Base-by-base conservation (phyloP, 2,329 filamentous ascomycete species). In the Fusarium sp. region DNA sequence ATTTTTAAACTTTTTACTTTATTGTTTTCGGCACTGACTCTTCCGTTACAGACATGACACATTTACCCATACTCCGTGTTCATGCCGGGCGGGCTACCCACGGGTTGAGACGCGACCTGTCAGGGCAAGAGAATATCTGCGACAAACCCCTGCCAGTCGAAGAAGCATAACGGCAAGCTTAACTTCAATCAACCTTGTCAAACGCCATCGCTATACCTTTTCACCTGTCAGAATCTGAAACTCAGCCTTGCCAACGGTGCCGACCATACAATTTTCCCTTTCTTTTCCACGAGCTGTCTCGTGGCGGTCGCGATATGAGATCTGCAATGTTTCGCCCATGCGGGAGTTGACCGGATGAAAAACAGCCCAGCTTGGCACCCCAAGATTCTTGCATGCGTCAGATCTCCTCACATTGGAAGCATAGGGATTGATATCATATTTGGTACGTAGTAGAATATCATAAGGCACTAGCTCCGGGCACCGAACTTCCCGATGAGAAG, bases 81-180 rank as follows among this genome's bases (percentile, higher is more conserved):
- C 43, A 63, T 63, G 60, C 60, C 51, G 46, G 51, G n/a, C 14
- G 34, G 7, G 30, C 36, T 20, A 63, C 63, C 20, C 17, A 20
- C 36, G 24, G 17, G 17, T 20, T 58, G 60, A 57, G 44, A 63
- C 60, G 30, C 36, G 17, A 46, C 30, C 32, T n/a, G 45, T 63
- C 59, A 24, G 20, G 34, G 17, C 23, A 38, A 30, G 12, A n/a
- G 28, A 47, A 46, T 46, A 19, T 36, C 9, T 19, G 60, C 40
- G 21, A 45, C 60, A 20, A n/a, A 63, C 60, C 60, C 60, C 32
- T 63, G 60, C 44, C 40, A 14, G 14, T 23, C 20, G 15, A 63
- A 63, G 32, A 63, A 62, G 59, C 59, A 62, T 62, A 62, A 62
- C 20, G 26, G 36, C 49, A 62, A 62, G 56, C 57, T 56, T 62